Conservation (phyloP, 345 rosid species). For the Dovyalis caffra region DNA sequence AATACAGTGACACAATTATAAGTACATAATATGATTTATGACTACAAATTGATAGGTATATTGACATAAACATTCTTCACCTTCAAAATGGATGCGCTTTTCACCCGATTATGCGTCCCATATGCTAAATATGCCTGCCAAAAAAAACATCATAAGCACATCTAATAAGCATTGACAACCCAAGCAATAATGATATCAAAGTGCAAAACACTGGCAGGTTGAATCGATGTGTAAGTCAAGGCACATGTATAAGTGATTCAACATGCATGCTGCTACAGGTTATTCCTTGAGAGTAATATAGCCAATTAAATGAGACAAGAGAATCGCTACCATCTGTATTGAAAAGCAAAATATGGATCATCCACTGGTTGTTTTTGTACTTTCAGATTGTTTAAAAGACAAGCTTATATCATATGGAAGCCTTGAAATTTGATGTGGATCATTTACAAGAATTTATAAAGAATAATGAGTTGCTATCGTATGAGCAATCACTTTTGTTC, state of each 20-base stretch:
- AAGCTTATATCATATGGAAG: neutral
- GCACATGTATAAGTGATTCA: neutral
- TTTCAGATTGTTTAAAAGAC: neutral
- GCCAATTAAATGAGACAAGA: neutral
- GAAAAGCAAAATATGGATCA: neutral
- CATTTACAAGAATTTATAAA: too few relatives aligned
- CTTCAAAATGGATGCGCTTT: constrained; percentile 56
- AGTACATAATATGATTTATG: neutral
- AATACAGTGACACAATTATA: neutral
- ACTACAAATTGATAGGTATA: neutral
- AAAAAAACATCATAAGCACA: constrained; percentile 16
- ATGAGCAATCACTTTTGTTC: neutral
- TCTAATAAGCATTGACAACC: neutral
- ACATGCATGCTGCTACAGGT: neutral
- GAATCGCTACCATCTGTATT: neutral
- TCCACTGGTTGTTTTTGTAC: neutral
- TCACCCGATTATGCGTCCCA: constrained; percentile 51
- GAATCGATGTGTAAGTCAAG: neutral
- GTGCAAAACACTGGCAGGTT: neutral
- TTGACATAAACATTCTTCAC: constrained; percentile 22
- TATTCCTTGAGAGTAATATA: neutral
- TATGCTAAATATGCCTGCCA: constrained; percentile 83
- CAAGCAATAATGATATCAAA: neutral
- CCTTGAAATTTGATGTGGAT: neutral
- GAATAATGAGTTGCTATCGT: neutral